Percentiles rank a stretch among this genome's conserved stretches.
phyloP scores from a whole-genome alignment of 2,329 filamentous ascomycete genomes.

The Phialophora expanda region DNA sequence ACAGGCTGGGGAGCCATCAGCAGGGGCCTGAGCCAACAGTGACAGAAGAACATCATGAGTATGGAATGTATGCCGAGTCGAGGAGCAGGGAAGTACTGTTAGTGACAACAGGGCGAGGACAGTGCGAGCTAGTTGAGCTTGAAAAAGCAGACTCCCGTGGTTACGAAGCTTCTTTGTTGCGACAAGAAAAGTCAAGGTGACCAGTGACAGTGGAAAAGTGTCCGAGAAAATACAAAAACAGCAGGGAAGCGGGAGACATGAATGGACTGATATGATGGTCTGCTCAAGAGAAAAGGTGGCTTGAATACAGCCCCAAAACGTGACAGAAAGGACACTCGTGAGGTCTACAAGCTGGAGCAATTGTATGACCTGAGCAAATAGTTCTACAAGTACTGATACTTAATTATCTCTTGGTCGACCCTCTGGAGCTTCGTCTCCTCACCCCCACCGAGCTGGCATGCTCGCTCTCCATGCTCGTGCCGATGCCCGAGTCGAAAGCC shows the following conservation, averaged over 20 bases:
- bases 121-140: neutral
- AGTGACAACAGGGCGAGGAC: neutral
- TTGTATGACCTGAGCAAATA: too few relatives aligned
- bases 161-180: conserved; percentile 27
- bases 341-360: too few relatives aligned
- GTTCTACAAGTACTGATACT: too few relatives aligned
- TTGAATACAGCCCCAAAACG: too few relatives aligned
- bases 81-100: neutral
- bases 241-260: neutral
- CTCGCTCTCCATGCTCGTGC: conserved; percentile 56
- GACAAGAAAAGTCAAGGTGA: conserved; percentile 14
- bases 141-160: conserved; percentile 17
- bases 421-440: conserved; percentile 33
- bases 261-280: neutral
- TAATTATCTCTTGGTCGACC: conserved; percentile 4
- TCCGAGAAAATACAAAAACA: neutral
- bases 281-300: too few relatives aligned
- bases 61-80: too few relatives aligned
- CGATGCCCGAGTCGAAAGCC: conserved; percentile 56
- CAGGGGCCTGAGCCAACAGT: neutral
- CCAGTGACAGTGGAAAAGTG: neutral
- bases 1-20: neutral
- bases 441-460: conserved; percentile 24
- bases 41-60: neutral
- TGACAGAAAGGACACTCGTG: too few relatives aligned